phyloP scores from a whole-genome alignment of 2,329 filamentous ascomycete species.

The Colletotrichum spaethianum region DNA sequence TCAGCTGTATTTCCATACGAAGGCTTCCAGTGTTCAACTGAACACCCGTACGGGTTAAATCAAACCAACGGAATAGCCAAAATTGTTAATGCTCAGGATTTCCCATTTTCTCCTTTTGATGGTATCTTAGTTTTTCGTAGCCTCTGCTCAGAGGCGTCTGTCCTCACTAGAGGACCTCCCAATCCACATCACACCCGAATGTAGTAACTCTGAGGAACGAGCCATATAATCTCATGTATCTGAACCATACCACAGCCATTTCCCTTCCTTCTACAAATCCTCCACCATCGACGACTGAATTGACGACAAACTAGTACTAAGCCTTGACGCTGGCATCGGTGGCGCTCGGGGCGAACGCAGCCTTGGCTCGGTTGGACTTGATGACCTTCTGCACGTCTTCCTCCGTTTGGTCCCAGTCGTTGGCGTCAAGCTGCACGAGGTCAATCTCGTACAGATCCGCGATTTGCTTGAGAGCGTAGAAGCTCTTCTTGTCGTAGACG shows the following conservation, averaged over 20 bases:
- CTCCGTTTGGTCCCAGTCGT: conserved; percentile 94
- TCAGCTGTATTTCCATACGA: conserved; percentile 1
- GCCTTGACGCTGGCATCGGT: conserved; percentile 49
- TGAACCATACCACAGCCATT: conserved; percentile 1
- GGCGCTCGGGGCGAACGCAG: conserved; percentile 65
- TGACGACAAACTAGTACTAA: conserved; percentile 22
- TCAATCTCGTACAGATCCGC: conserved; percentile 84
- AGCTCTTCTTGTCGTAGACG: conserved; percentile 88
- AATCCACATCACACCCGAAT: conserved; percentile 20
- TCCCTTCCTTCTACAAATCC: not conserved
- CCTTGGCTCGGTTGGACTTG: conserved; percentile 76
- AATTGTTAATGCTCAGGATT: conserved; percentile 2
- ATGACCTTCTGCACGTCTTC: conserved; percentile 85
- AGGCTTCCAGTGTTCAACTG: not conserved
- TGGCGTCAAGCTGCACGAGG: conserved; percentile 84
- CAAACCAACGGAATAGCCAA: not conserved
- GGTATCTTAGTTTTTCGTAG: conserved; percentile 40
- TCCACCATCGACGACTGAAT: not conserved
- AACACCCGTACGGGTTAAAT: not conserved
- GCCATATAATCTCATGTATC: conserved; percentile 1
- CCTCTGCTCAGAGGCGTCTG: conserved; percentile 22
- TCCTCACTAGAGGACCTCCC: conserved; percentile 15
- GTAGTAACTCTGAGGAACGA: conserved; percentile 16
- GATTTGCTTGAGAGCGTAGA: conserved; percentile 84
- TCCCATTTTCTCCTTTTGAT: conserved; percentile 39